Evolutionary conservation across 1,284 basidiomycete species (phyloP), one percentile per base, ranked within the genome.

Genomic region (Apiotrichum brassicae): DNA sequence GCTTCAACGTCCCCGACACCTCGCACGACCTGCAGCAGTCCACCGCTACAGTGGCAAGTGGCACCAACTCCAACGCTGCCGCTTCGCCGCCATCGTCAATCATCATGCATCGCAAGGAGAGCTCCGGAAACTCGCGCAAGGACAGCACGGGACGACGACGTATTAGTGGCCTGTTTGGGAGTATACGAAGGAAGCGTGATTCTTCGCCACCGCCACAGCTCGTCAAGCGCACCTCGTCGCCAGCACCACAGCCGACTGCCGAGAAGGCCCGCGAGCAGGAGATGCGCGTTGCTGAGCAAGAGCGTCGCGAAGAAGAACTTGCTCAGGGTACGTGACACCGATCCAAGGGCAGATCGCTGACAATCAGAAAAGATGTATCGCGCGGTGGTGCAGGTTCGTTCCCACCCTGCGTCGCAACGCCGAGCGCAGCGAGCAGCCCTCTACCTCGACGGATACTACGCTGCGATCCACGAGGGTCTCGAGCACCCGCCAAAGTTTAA

Each of bases 381-480:
- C 18, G 65, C 66, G 18, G 50, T 70, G 12, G 59, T 65, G 4
- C 64, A 66, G 36, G 58, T 73, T 18, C 63, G 67, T 12, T 64
- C 66, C 6, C 71, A 74, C 56, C 71, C 71, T 2, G 51, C 52
- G 4, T 52, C 65, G 6, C 66, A 70, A 49, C 51, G 58, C n/a
- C 38, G 53, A 7, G 69, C 70, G 1, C 66, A 66, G 46, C 56
- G 52, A 8, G 58, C 59, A 1, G 58, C 64, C 3, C 61, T 67
- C 1, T 67, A 72, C 43, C 55, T 74, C 22, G 66, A 69, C 40
- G 64, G 62, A 3, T 68, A 62, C 51, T 74, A 74, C 51, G 57
- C 61, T 6, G 59, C 60, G 19, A 55, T 74, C 28, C 62, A 64
- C 43, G 65, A 69, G 2, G 64, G 67, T 2, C 51, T 72, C 35